Evolutionary conservation across 2,329 filamentous ascomycete genomes (phyloP).

Genomic region (Exophiala alcalophila): DNA sequence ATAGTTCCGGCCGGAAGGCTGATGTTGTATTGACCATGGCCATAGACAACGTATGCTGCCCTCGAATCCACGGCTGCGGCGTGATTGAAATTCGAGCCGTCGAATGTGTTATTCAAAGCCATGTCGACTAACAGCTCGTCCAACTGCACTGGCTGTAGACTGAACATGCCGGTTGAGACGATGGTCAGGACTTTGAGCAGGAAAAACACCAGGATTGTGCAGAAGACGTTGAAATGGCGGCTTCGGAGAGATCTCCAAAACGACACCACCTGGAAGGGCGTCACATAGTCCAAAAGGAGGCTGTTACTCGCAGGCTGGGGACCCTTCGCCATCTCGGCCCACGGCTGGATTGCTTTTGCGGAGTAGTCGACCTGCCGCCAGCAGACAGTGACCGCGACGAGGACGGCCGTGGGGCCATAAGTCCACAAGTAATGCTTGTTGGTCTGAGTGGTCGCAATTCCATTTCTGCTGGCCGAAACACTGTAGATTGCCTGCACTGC

Average conservation of each 20-base stretch:
- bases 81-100: constrained; percentile 15
- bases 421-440: constrained; percentile 25
- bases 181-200: constrained; percentile 24
- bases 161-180: constrained; percentile 23
- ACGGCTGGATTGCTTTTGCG: constrained; percentile 26
- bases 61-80: constrained; percentile 18
- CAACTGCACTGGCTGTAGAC: constrained; percentile 10
- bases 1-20: constrained; percentile 19
- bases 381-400: constrained; percentile 22
- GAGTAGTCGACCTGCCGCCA: constrained; percentile 28
- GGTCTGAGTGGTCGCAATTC: constrained; percentile 15
- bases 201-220: constrained; percentile 20
- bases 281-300: constrained; percentile 25
- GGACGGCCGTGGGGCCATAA: constrained; percentile 23
- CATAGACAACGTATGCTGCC: constrained; percentile 19
- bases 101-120: constrained; percentile 20
- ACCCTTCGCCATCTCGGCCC: constrained; percentile 24
- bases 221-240: constrained; percentile 17
- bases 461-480: constrained; percentile 15
- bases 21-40: constrained; percentile 17
- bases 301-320: constrained; percentile 22
- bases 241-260: constrained; percentile 20
- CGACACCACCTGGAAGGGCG: constrained; percentile 19
- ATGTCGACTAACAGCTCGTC: constrained; percentile 12
- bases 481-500: constrained; percentile 22